These are phyloP conservation scores for Pugionium dolabratum DNA, from an alignment of 345 rosid genomes.

Conservation along the genomic window DNA sequence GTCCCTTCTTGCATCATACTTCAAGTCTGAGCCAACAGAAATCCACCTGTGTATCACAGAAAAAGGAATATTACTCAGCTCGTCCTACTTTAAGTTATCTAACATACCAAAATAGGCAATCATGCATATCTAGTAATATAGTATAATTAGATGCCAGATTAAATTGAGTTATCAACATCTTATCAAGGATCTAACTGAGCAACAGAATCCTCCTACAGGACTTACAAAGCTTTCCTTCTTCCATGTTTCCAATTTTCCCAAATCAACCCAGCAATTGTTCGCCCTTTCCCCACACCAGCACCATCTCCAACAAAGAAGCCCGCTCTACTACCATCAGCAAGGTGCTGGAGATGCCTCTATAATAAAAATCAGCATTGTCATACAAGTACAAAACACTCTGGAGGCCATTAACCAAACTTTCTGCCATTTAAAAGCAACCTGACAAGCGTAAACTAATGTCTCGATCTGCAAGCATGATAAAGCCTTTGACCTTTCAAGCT, in stretches of 20 bases:
- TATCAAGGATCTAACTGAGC: conserved; percentile 9
- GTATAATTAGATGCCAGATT: conserved; percentile 15
- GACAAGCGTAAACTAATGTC: conserved; percentile 95
- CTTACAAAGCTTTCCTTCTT: conserved; percentile 87
- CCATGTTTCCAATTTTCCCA: conserved; percentile 94
- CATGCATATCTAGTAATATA: neutral
- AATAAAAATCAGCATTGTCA: conserved; percentile 38
- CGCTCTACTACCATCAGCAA: conserved; percentile 78
- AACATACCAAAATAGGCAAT: conserved; percentile 10
- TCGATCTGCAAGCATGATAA: conserved; percentile 99
- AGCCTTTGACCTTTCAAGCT: conserved; percentile 66
- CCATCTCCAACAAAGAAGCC: conserved; percentile 99
- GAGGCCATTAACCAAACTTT: conserved; percentile 35
- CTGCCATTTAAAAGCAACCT: conserved; percentile 55
- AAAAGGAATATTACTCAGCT: conserved; percentile 24
- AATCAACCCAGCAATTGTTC: conserved; percentile 94
- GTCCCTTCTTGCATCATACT: conserved; percentile 95
- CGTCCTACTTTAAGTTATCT: conserved; percentile 11
- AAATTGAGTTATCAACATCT: conserved; percentile 4
- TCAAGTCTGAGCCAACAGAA: conserved; percentile 96
- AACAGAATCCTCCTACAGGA: conserved; percentile 29
- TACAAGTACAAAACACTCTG: conserved; percentile 29
- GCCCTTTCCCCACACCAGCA: conserved; percentile 99
- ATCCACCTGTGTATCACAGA: conserved; percentile 72
- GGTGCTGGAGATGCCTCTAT: conserved; percentile 95